A percentile compares a stretch with the other conserved stretches of the same genome.
Conservation (phyloP, 257 asterid genomes). For the Hygrophila difformis region DNA sequence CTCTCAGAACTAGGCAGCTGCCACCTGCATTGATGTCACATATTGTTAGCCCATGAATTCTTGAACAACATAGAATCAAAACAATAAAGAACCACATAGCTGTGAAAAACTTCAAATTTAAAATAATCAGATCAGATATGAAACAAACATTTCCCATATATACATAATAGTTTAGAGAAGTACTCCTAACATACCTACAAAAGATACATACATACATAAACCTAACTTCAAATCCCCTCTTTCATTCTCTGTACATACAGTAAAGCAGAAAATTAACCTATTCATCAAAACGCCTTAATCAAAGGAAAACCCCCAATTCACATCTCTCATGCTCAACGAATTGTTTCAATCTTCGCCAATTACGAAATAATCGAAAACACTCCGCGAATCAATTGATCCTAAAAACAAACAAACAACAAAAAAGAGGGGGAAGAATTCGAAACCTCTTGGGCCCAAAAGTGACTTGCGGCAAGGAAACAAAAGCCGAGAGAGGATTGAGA, state of each 20-base stretch:
- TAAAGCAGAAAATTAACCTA: neutral
- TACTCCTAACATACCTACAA: neutral
- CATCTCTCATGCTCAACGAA: too few species aligned
- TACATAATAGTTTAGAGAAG: conserved; percentile 1
- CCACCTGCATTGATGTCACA: conserved; percentile 50
- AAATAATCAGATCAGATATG: neutral
- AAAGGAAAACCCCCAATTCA: too few species aligned
- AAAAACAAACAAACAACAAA: neutral
- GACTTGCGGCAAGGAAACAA: conserved; percentile 78
- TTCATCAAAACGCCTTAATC: neutral
- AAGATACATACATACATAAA: neutral
- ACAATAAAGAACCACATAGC: too few species aligned
- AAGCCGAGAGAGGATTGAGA: conserved; percentile 68
- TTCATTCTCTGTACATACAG: neutral
- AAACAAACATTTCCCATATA: neutral
- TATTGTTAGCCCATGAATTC: neutral
- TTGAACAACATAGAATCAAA: too few species aligned
- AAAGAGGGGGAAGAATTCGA: neutral
- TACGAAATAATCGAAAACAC: neutral
- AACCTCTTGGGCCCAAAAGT: conserved; percentile 85
- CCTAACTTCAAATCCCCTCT: neutral
- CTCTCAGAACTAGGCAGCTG: conserved; percentile 58
- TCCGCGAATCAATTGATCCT: neutral
- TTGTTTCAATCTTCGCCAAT: neutral
- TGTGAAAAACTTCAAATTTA: conserved; percentile 1